Percentiles rank a stretch among this genome's conserved stretches.
Evolutionary conservation across 345 rosid species (phyloP).

Genomic region (Gossypium ekmanianum): DNA sequence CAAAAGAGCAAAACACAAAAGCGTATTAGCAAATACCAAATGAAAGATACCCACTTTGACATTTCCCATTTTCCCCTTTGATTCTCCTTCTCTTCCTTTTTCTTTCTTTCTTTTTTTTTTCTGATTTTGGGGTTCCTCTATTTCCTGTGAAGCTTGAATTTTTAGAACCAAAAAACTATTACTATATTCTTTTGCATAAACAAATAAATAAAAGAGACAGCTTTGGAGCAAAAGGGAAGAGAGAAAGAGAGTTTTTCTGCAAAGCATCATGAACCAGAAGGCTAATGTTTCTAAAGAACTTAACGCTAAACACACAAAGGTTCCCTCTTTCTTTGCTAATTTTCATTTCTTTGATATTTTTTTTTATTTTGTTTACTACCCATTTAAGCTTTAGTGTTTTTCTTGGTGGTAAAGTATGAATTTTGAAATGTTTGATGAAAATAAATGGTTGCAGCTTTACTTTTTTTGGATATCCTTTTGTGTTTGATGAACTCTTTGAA

Average conservation of each 20-base stretch:
- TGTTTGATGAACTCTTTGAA: constrained; percentile 1
- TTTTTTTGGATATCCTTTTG: background rate
- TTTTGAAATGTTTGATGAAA: background rate
- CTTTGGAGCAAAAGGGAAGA: background rate
- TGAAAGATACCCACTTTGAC: constrained; percentile 25
- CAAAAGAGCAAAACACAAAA: background rate
- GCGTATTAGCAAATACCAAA: background rate
- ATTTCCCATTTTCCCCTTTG: constrained; percentile 12
- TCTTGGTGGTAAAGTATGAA: background rate
- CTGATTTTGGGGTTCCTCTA: constrained; percentile 11
- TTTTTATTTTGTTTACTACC: background rate
- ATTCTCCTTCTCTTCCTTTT: background rate
- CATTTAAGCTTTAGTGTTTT: background rate
- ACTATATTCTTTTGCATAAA: background rate
- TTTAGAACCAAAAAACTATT: background rate
- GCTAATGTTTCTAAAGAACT: constrained; percentile 61
- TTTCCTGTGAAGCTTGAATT: constrained; percentile 15
- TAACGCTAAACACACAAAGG: constrained; percentile 59
- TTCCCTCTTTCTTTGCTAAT: constrained; percentile 10
- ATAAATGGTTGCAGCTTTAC: background rate
- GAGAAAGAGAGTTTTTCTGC: background rate
- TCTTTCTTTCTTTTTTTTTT: background rate
- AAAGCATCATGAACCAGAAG: constrained; percentile 52
- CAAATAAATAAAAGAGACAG: background rate
- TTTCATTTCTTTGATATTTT: background rate